Percentiles rank a stretch among this genome's conserved stretches.
These are phyloP conservation scores for Juncus inflexus DNA, from an alignment of 176 grass and related monocot species.

Conservation along the genomic window DNA sequence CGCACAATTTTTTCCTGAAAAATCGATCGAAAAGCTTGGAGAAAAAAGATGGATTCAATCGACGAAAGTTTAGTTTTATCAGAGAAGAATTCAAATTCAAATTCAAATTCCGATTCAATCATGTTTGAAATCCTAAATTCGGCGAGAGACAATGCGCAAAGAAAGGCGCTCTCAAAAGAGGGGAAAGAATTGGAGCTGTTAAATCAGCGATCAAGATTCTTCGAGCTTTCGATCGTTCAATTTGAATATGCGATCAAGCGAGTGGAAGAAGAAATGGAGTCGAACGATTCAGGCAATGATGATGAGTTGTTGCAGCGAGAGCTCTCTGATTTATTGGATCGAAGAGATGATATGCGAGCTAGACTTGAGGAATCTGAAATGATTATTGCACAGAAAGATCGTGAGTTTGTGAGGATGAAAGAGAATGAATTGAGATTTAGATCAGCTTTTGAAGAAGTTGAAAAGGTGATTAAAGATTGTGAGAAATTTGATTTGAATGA, in stretches of 20 bases:
- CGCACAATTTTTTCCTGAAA: no score
- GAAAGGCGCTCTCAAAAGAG: constrained; percentile 52
- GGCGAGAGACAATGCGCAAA: constrained; percentile 58
- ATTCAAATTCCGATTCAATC: constrained; percentile 54
- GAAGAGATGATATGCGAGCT: constrained; percentile 36
- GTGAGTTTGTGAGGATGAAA: constrained; percentile 36
- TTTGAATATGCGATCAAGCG: constrained; percentile 60
- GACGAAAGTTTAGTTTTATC: constrained; percentile 39
- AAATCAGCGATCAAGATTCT: constrained; percentile 54
- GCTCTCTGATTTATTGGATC: constrained; percentile 41
- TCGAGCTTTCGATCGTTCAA: constrained; percentile 54
- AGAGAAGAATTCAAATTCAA: constrained; percentile 34
- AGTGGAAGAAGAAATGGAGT: constrained; percentile 40
- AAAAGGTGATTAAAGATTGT: neutral
- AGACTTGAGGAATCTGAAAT: constrained; percentile 46
- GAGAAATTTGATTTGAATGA: neutral
- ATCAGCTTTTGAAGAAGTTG: constrained; percentile 32
- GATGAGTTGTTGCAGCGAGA: constrained; percentile 33
- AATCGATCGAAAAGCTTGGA: no score
- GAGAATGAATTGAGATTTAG: constrained; percentile 28
- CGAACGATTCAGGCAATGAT: neutral
- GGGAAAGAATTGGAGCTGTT: constrained; percentile 45
- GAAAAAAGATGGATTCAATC: constrained; percentile 45
- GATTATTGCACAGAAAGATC: constrained; percentile 48
- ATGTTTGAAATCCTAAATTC: constrained; percentile 65